Conservation (phyloP, 2,329 filamentous ascomycete species). For the Phyllosticta citrichinensis region DNA sequence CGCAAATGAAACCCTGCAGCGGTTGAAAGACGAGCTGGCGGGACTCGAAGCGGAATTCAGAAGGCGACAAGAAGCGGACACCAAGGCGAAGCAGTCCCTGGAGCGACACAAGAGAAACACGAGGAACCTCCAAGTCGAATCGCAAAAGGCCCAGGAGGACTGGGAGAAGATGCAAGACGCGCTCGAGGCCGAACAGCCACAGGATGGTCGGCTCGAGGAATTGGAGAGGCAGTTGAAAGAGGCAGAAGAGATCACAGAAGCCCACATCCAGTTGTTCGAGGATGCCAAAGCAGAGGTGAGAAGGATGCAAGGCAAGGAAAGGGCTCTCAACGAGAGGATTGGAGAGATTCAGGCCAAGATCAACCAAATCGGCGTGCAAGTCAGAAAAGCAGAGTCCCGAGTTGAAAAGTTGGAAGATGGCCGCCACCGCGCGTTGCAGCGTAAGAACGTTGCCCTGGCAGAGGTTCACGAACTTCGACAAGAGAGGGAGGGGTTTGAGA, state of each 20-base stretch:
- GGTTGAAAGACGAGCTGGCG: conserved; percentile 36
- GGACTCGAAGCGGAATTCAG: conserved; percentile 22
- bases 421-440: conserved; percentile 26
- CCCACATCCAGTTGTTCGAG: conserved; percentile 31
- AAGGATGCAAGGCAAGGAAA: conserved; percentile 28
- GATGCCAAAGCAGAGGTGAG: conserved; percentile 40
- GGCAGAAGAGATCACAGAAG: conserved; percentile 36
- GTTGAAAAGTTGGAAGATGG: conserved; percentile 21
- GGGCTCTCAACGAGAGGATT: conserved; percentile 21
- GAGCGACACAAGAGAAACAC: conserved; percentile 38
- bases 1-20: conserved; percentile 39
- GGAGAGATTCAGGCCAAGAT: conserved; percentile 19
- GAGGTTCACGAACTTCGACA: conserved; percentile 24
- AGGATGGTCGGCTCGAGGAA: conserved; percentile 46
- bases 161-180: conserved; percentile 56
- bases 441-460: conserved; percentile 33
- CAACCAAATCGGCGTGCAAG: conserved; percentile 13
- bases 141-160: conserved; percentile 52
- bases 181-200: conserved; percentile 46
- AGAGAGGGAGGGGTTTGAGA: conserved; percentile 19
- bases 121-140: conserved; percentile 42
- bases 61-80: conserved; percentile 30
- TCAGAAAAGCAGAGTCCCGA: conserved; percentile 22
- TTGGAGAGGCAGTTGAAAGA: conserved; percentile 44
- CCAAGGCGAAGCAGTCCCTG: conserved; percentile 41